Evolutionary conservation across 108 stramenopile species (phyloP).

Genomic region (Skeletonema costatum): DNA sequence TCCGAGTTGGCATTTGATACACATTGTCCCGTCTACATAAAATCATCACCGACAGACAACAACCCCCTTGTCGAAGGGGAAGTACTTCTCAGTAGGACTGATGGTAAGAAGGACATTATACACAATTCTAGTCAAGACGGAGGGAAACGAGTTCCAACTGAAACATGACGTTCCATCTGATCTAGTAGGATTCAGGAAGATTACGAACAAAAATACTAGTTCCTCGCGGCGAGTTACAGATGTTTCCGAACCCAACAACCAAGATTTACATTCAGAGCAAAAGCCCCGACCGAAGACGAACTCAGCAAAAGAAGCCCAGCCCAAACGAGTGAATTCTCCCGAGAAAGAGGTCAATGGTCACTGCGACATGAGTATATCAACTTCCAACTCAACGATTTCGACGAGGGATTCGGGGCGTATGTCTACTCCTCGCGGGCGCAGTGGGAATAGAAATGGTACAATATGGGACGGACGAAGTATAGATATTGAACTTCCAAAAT

Average conservation of each 20-base stretch:
- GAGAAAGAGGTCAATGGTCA: neutral
- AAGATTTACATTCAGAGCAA: neutral
- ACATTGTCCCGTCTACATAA: constrained; percentile 13
- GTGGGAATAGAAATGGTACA: neutral
- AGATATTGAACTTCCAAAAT: constrained; percentile 1
- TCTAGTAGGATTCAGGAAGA: neutral
- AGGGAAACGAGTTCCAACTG: constrained; percentile 12
- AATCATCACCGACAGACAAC: neutral
- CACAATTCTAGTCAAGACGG: constrained; percentile 2
- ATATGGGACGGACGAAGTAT: neutral
- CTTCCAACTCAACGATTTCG: constrained; percentile 16
- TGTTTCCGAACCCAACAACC: neutral
- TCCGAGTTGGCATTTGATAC: constrained; percentile 7
- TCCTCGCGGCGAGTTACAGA: neutral
- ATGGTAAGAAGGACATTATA: neutral
- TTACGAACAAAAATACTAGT: neutral
- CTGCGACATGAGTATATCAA: neutral
- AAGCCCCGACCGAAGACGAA: neutral
- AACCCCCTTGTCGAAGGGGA: constrained; percentile 6
- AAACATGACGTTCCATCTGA: neutral
- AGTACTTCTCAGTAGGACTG: constrained; percentile 3
- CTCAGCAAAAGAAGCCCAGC: neutral
- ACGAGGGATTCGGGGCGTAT: neutral
- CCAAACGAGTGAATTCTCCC: neutral
- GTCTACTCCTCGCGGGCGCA: neutral